A percentile compares a stretch with the other conserved stretches of the same genome.
Conservation (phyloP, 2,329 filamentous ascomycete genomes). For the Claviceps maximensis region DNA sequence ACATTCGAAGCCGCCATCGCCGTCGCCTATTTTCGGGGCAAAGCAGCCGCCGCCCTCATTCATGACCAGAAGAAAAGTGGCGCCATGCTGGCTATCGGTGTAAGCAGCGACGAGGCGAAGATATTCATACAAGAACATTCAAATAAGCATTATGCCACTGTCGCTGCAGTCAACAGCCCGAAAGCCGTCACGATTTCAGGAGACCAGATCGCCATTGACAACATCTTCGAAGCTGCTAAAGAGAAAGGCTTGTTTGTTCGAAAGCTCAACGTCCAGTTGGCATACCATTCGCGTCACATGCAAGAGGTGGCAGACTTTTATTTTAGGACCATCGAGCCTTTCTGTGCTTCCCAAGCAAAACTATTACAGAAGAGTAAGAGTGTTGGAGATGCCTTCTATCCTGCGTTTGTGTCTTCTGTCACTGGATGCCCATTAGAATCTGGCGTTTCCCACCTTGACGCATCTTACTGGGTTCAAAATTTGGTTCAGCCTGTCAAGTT, state of each 20-base stretch:
- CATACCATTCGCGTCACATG: constrained; percentile 15
- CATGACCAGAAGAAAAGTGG: constrained; percentile 5
- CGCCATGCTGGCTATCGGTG: constrained; percentile 18
- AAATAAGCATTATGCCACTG: constrained; percentile 2
- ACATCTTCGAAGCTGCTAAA: constrained; percentile 12
- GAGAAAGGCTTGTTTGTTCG: constrained; percentile 17
- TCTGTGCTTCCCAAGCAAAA: not conserved
- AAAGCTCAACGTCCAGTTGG: constrained; percentile 20
- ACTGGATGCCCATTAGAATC: not conserved
- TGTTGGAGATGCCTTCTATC: not conserved
- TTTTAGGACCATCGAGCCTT: constrained; percentile 2
- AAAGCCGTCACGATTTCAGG: constrained; percentile 18
- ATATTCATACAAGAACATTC: constrained; percentile 4
- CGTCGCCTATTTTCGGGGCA: constrained; percentile 10
- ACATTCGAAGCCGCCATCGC: constrained; percentile 11
- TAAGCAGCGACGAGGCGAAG: not conserved
- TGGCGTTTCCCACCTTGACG: not conserved
- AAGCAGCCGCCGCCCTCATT: constrained; percentile 5
- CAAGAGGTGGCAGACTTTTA: constrained; percentile 5
- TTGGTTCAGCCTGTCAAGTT: constrained; percentile 16
- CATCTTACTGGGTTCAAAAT: constrained; percentile 14
- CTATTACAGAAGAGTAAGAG: not conserved
- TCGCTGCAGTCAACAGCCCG: constrained; percentile 18
- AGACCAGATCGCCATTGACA: constrained; percentile 14
- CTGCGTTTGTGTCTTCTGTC: constrained; percentile 4